phyloP scores from a whole-genome alignment of 306 rosid genomes.

The Castanospermum australe region DNA sequence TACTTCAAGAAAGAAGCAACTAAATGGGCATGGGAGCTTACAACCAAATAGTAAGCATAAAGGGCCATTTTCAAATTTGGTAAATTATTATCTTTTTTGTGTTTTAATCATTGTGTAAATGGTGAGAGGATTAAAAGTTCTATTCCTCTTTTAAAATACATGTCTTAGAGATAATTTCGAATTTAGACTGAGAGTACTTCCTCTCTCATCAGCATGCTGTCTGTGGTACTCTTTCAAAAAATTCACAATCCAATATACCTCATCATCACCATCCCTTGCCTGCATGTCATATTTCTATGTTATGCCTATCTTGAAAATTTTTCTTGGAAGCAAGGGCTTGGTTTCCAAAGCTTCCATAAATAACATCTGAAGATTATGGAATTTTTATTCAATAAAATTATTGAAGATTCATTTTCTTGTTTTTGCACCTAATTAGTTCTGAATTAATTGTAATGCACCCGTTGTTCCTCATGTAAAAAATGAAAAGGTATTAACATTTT shows the following conservation, averaged over 20 bases:
- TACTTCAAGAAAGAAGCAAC: constrained; percentile 95
- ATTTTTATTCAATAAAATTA: neutral
- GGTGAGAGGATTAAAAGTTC: neutral
- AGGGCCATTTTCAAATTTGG: neutral
- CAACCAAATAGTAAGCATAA: constrained; percentile 71
- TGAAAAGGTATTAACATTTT: neutral
- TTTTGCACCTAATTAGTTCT: neutral
- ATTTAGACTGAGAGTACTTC: neutral
- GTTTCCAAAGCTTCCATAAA: neutral
- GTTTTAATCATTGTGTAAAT: neutral
- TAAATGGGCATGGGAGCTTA: constrained; percentile 93
- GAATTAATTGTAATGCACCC: neutral
- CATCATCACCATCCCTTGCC: too few relatives aligned
- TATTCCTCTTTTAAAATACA: neutral
- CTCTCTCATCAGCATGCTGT: neutral
- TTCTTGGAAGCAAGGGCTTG: neutral
- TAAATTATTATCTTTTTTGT: neutral
- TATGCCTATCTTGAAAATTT: neutral
- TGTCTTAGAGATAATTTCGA: neutral
- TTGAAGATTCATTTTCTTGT: neutral
- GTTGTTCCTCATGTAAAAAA: neutral
- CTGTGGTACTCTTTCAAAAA: neutral
- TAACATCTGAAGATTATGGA: neutral
- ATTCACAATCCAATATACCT: neutral
- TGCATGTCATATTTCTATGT: neutral